Percentiles rank a stretch among this genome's conserved stretches.
Conservation (phyloP, 345 rosid species). For the Mallotus nudiflorus region DNA sequence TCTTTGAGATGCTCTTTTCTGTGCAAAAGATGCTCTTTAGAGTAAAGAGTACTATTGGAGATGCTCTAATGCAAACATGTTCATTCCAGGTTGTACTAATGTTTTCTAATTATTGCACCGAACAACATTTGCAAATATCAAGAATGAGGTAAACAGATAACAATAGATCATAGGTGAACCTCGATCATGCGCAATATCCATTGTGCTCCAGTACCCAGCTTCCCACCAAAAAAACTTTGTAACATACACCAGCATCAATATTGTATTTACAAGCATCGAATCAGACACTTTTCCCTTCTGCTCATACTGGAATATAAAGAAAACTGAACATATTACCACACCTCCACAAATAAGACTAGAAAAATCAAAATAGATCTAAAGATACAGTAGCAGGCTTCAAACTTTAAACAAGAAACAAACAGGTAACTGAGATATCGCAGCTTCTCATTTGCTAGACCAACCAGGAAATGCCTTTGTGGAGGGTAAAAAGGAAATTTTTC, state of each 20-base stretch:
- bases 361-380: neutral
- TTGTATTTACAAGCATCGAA: constrained; percentile 93
- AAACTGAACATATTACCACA: neutral
- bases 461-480: neutral
- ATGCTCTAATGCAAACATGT: neutral
- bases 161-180: constrained; percentile 47
- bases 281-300: constrained; percentile 73
- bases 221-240: constrained; percentile 99
- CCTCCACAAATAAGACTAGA: neutral
- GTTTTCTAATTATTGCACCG: neutral
- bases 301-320: constrained; percentile 64
- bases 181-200: constrained; percentile 99
- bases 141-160: constrained; percentile 4
- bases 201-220: constrained; percentile 97
- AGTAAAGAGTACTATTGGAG: too few relatives aligned
- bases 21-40: too few relatives aligned
- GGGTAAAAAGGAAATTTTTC: neutral
- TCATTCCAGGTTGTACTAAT: neutral
- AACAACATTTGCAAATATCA: neutral
- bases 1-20: too few relatives aligned
- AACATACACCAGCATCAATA: constrained; percentile 81
- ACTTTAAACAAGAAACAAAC: neutral
- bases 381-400: neutral
- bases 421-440: neutral
- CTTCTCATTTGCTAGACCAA: neutral